Evolutionary conservation across 2,329 filamentous ascomycete genomes (phyloP), one percentile per base, ranked within the genome.

Genomic region (Trichoderma sp.): DNA sequence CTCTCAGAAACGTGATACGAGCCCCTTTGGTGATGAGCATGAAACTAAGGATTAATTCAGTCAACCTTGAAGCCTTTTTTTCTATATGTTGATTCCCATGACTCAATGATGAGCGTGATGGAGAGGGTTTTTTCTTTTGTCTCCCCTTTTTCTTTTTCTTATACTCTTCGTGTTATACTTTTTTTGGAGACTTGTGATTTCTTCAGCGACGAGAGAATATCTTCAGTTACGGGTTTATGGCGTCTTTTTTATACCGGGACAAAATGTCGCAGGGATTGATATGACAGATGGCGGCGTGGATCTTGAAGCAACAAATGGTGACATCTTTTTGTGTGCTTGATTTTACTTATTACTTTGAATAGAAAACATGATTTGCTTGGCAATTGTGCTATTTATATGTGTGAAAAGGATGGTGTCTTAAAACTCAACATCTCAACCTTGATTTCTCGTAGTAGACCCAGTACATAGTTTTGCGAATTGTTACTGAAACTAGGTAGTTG

Each of bases 1-100:
- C 46, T 71, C 70, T 39, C 74, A 72, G 49, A 74, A 76, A 63
- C 76, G 78, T 43, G 78, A 76, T 18, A 76, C 73, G 69, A 87
- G 85, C 72, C 87, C 86, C 1, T 89, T 89, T 74, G 83, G 85
- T 24, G 87, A 89, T 71, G 84, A 87, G 73, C 82, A 89, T 73
- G 87, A 86, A 63, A 84, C 86, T 34, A 83, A 81, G 73, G 85
- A 86, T 71, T 83, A 74, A 77, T 72, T 11, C 11, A 46, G 8
- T 63, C 28, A 32, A 34, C 63, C 46, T 18, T 32, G 61, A 55
- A 26, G 30, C 11, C 24, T n/a, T 55, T 61, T 61, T 64, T 32
- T 66, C 70, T 72, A 68, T 71, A 71, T 71, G 54, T 67, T 75
- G 72, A 70, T 69, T 65, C 71, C n/a, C 43, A 60, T 24, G 65